Evolutionary conservation across 768 basidiomycete species (phyloP).

Genomic region (Pisolithus sp.): DNA sequence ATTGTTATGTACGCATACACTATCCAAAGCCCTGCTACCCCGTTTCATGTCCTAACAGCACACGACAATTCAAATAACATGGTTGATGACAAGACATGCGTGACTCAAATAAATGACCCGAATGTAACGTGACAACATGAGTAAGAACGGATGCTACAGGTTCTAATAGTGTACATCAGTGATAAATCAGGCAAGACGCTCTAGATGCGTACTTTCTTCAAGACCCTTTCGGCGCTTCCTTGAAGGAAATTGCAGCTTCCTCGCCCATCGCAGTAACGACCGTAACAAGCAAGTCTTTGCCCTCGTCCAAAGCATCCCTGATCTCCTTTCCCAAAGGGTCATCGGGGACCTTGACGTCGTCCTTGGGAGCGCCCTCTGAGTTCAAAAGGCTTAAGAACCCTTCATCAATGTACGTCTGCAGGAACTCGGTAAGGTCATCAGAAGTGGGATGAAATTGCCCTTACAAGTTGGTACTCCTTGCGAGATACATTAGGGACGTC

Average conservation of each 20-base stretch:
- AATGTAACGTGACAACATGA: slow-evolving; percentile 5
- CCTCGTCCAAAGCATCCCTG: slow-evolving; percentile 63
- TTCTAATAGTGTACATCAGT: no score
- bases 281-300: slow-evolving; percentile 85
- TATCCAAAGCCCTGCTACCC: not conserved
- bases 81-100: slow-evolving; percentile 22
- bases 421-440: slow-evolving; percentile 1
- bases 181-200: slow-evolving; percentile 3
- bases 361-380: slow-evolving; percentile 72
- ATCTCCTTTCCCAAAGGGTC: slow-evolving; percentile 74
- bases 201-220: slow-evolving; percentile 13
- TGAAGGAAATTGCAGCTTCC: slow-evolving; percentile 83
- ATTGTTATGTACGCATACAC: not conserved
- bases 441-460: slow-evolving; percentile 15
- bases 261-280: slow-evolving; percentile 88
- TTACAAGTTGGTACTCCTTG: slow-evolving; percentile 85
- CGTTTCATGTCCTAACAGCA: slow-evolving; percentile 10
- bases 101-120: slow-evolving; percentile 17
- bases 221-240: slow-evolving; percentile 76
- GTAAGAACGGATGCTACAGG: no score
- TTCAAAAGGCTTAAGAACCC: slow-evolving; percentile 94
- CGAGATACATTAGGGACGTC: slow-evolving; percentile 93
- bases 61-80: slow-evolving; percentile 22
- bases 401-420: slow-evolving; percentile 83
- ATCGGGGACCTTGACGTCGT: slow-evolving; percentile 94